Evolutionary conservation across 129 eudicot genomes (phyloP), one percentile per base, ranked within the genome.

Genomic region (Artemisia argyi): DNA sequence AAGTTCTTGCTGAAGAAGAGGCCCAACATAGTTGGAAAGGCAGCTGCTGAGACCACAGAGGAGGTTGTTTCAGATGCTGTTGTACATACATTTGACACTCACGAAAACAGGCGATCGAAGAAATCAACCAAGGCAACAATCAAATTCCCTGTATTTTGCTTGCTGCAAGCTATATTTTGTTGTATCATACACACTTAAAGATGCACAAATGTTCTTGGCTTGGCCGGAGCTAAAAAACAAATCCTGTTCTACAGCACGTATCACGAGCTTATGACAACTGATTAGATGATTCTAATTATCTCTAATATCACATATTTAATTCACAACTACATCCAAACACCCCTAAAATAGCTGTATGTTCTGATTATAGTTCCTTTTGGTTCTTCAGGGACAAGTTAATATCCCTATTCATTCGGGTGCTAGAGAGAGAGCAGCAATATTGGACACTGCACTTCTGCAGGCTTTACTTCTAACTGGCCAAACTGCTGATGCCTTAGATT

Each of bases 11-110:
- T 84, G 83, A 90, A 84, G 76, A 95, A 88, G 80, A 81, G 99
- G 76, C 86, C 74, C 76, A 80, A 81, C 76, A 78, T 95, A 44
- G 85, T 95, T 67, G 99, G 93, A 73, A 95, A 88, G 72, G 99
- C 99, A 55, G 87, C 99, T 70, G 89, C 99, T 2, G 99, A 95
- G 84, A 91, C 91, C 71, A 90, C 99, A 48, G 97, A 90, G 76
- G 95, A 95, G 84, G 97, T 85, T 55, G 94, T 95, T 86, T 86
- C 83, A 67, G 95, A 95, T 83, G 99, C 96, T 59, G 91, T 90
- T 24, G 92, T 97, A 66, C 83, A 81, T 71, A 79, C 82, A 47
- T 82, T 83, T 73, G 80, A 60, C 35, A 68, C 88, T 76, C 83
- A 76, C 70, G 89, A 80, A 55, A 78, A 69, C 35, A 77, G 73